Evolutionary conservation across 805 yeast species (phyloP), one percentile per base, ranked within the genome.

Genomic region (Deakozyma indianensis): DNA sequence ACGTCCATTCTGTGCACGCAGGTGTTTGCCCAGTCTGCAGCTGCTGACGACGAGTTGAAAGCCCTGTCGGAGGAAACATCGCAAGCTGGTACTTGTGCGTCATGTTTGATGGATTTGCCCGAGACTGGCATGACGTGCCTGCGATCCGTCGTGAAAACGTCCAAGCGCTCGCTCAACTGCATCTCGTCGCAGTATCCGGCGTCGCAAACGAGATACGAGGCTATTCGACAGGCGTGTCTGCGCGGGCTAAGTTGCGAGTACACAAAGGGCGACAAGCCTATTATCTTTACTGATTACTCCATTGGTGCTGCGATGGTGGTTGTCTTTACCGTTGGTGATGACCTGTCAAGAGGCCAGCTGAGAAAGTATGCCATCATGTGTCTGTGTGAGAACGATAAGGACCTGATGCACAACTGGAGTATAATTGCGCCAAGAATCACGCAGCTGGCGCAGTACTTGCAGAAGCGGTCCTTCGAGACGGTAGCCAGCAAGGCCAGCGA

Each of bases 1-100:
- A 54, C 56, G 0, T 48, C 57, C 23, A 47, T 58, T 11, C 35
- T 58, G 40, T 58, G 62, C 41, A 54, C 60, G 3, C 62, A 58
- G 42, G 46, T 53, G 35, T 45, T 56, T n/a, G 41, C 42, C 27
- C 47, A 20, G 38, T 41, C n/a, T 35, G 46, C 1, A 48, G 48
- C 15, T 14, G 43, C n/a, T 22, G 45, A n/a, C 53, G 49, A 29
- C 18, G 38, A 32, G 38, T 20, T 32, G 18, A 9, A n/a, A n/a
- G 38, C 38, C 5, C 38, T 32, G 38, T 7, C 38, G 18, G 18
- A 7, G 5, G 38, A 32, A n/a, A n/a, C 18, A 9, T 14, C 38
- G 38, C 18, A 44, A 15, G 29, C 41, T 16, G 44, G 43, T 3
- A 48, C 47, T 22, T 56, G 60, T 32, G 43, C 47, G 14, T 49